These are phyloP conservation scores for Diaporthe eres DNA, from an alignment of 2,329 filamentous ascomycete species.

Conservation along the genomic window DNA sequence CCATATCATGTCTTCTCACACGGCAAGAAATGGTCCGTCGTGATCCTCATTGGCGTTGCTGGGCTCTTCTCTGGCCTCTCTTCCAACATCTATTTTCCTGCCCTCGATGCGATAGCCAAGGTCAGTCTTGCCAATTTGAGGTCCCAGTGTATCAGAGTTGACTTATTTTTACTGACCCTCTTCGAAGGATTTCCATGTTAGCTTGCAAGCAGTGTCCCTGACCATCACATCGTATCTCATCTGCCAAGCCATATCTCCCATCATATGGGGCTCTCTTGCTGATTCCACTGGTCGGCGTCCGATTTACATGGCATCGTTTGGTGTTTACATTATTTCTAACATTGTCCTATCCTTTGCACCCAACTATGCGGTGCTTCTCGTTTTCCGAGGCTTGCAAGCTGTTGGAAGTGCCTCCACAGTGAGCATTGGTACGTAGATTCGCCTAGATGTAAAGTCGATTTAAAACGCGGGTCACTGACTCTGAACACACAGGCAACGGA, in stretches of 20 bases:
- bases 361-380: constrained; percentile 58
- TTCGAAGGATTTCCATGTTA: constrained; percentile 50
- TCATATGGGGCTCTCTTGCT: constrained; percentile 63
- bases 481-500: constrained; percentile 45
- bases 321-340: constrained; percentile 63
- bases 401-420: constrained; percentile 63
- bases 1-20: constrained; percentile 54
- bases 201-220: constrained; percentile 51
- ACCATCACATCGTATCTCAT: constrained; percentile 64
- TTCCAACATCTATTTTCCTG: constrained; percentile 66
- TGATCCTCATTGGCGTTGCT: constrained; percentile 63
- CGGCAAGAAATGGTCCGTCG: constrained; percentile 60
- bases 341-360: constrained; percentile 59
- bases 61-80: constrained; percentile 67
- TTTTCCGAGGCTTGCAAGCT: constrained; percentile 62
- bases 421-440: constrained; percentile 56
- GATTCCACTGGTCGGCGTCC: constrained; percentile 61
- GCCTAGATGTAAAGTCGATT: accelerated
- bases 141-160: background rate
- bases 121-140: constrained; percentile 42
- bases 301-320: constrained; percentile 60
- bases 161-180: background rate
- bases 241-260: constrained; percentile 64
- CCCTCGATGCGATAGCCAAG: constrained; percentile 55
- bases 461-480: background rate